A percentile compares a stretch with the other conserved stretches of the same genome.
Evolutionary conservation across 164 flowering plant genomes (phyloP).

Genomic region (Nymphaea thermarum): DNA sequence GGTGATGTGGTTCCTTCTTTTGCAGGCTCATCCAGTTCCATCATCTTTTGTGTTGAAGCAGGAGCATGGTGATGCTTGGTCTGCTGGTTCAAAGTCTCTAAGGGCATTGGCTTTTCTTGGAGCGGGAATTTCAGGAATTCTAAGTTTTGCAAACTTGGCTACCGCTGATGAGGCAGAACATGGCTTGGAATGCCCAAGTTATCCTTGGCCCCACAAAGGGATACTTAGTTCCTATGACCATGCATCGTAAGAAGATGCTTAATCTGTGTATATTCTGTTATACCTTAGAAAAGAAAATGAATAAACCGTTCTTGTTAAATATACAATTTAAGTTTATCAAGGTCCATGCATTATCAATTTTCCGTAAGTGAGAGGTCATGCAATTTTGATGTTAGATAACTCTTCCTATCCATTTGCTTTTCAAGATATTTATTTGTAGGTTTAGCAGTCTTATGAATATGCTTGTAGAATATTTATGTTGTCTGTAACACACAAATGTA

Average conservation of each 20-base stretch:
- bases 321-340: too few species aligned
- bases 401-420: too few species aligned
- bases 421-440: too few species aligned
- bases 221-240: conserved; percentile 85
- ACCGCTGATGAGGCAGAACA: conserved; percentile 82
- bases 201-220: conserved; percentile 88
- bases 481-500: conserved; percentile 8
- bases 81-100: conserved; percentile 30
- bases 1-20: background rate
- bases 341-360: too few species aligned
- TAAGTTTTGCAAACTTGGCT: conserved; percentile 44
- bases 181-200: conserved; percentile 54
- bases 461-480: too few species aligned
- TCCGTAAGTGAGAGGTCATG: too few species aligned
- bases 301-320: too few species aligned
- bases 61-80: conserved; percentile 25
- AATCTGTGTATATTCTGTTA: background rate
- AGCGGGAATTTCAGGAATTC: conserved; percentile 54
- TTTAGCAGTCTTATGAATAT: too few species aligned
- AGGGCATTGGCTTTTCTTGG: conserved; percentile 52
- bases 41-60: conserved; percentile 6
- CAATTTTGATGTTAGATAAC: too few species aligned
- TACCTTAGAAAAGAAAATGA: too few species aligned
- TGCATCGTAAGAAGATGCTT: conserved; percentile 49
- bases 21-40: conserved; percentile 8